Evolutionary conservation across 176 grass and related monocot species (phyloP).

Genomic region (Rhynchospora pubera): DNA sequence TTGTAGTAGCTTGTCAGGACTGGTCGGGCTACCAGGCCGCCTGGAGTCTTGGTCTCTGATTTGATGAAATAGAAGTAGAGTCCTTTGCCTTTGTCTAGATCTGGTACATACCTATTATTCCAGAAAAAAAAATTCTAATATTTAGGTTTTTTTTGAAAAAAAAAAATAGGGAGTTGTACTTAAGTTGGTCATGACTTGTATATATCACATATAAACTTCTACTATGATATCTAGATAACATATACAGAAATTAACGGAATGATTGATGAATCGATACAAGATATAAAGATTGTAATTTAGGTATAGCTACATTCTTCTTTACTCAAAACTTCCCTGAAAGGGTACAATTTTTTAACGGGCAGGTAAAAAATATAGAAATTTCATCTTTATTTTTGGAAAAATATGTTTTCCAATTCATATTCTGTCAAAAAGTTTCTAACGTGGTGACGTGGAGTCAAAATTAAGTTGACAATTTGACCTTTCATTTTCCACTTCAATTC

Average conservation of each 20-base stretch:
- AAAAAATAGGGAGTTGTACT: too few species aligned
- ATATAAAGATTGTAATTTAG: not conserved
- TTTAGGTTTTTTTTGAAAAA: not conserved
- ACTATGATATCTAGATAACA: not conserved
- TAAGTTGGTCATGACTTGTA: too few species aligned
- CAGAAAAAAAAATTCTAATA: not conserved
- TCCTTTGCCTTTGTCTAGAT: conserved; percentile 84
- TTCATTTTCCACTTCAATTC: not conserved
- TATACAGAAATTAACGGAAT: not conserved
- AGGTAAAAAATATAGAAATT: too few species aligned
- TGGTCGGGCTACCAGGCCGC: conserved; percentile 63
- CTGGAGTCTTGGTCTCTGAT: conserved; percentile 75
- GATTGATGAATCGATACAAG: not conserved
- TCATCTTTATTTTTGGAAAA: not conserved
- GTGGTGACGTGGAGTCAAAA: not conserved
- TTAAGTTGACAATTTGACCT: not conserved
- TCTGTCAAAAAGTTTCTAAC: not conserved
- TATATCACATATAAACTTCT: too few species aligned
- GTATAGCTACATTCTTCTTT: too few species aligned
- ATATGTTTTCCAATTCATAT: not conserved
- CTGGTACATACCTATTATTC: conserved; percentile 54
- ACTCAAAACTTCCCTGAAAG: too few species aligned
- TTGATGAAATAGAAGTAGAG: conserved; percentile 95
- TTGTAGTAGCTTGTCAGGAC: conserved; percentile 99
- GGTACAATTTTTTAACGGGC: too few species aligned